Percentiles rank a stretch among this genome's conserved stretches.
These are phyloP conservation scores for Acorus gramineus DNA, from an alignment of 106 monocot species.

Conservation along the genomic window DNA sequence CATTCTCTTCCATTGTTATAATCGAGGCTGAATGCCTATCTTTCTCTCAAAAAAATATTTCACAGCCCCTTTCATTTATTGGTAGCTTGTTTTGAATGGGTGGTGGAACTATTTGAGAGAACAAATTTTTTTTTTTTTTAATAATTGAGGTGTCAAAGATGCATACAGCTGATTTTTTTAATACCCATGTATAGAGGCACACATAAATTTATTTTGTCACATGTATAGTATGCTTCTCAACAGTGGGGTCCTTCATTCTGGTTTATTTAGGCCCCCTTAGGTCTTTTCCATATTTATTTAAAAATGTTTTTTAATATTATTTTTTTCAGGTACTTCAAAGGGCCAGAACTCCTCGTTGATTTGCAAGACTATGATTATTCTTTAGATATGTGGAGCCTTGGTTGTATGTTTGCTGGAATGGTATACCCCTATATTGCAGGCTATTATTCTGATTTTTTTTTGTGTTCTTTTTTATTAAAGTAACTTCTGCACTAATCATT, in stretches of 20 bases:
- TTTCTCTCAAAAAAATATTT: too few relatives aligned
- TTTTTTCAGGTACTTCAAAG: conserved; percentile 71
- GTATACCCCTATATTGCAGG: conserved; percentile 16
- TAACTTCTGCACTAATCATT: too few relatives aligned
- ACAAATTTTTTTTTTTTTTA: too few relatives aligned
- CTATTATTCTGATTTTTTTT: background rate
- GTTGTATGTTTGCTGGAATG: conserved; percentile 96
- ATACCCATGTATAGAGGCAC: too few relatives aligned
- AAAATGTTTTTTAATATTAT: background rate
- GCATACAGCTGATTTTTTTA: too few relatives aligned
- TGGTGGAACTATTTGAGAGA: too few relatives aligned
- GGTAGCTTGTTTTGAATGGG: too few relatives aligned
- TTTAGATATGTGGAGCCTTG: conserved; percentile 89
- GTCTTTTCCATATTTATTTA: background rate
- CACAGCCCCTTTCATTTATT: too few relatives aligned
- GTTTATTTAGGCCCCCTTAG: background rate
- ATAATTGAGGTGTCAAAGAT: too few relatives aligned
- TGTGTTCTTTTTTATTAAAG: background rate
- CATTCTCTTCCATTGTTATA: too few relatives aligned
- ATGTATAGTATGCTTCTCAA: background rate
- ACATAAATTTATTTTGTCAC: too few relatives aligned
- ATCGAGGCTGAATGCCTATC: too few relatives aligned
- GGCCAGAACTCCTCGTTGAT: conserved; percentile 89
- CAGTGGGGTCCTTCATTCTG: background rate
- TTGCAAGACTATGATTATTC: conserved; percentile 96